Percentiles rank a stretch among this genome's conserved stretches.
Evolutionary conservation across 805 yeast species (phyloP).

Genomic region (Myxozyma nipponensis): DNA sequence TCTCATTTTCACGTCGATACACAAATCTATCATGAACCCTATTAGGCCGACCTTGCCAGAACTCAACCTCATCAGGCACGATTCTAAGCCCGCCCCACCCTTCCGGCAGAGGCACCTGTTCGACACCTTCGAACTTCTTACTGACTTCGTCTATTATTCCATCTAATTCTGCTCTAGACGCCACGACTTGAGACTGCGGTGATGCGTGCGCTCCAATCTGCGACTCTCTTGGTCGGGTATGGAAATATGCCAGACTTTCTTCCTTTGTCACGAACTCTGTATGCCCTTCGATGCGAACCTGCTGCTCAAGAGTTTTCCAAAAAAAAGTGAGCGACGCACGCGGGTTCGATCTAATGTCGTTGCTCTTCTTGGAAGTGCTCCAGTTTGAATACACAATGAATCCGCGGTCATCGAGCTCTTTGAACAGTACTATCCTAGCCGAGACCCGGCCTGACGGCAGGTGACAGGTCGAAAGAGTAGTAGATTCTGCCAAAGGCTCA

Average conservation of each 20-base stretch:
- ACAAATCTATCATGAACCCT: slow-evolving; percentile 82
- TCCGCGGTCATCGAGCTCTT: slow-evolving; percentile 77
- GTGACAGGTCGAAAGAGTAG: slow-evolving; percentile 82
- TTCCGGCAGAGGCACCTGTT: slow-evolving; percentile 81
- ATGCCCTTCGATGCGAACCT: slow-evolving; percentile 86
- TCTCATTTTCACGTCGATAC: slow-evolving; percentile 17
- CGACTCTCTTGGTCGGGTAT: slow-evolving; percentile 87
- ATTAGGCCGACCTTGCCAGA: slow-evolving; percentile 94
- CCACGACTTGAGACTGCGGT: slow-evolving; percentile 69
- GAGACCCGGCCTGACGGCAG: slow-evolving; percentile 90
- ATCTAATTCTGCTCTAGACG: slow-evolving; percentile 61
- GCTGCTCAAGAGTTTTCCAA: slow-evolving; percentile 89
- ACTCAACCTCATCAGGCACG: slow-evolving; percentile 85
- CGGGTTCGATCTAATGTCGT: slow-evolving; percentile 67
- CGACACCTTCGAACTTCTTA: slow-evolving; percentile 56
- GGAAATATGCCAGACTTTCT: slow-evolving; percentile 71
- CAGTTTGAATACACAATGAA: slow-evolving; percentile 88
- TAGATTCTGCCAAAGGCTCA: slow-evolving; percentile 62
- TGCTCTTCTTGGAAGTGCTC: slow-evolving; percentile 77
- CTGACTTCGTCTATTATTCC: slow-evolving; percentile 46
- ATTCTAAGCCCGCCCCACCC: slow-evolving; percentile 94
- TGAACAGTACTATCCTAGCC: slow-evolving; percentile 76
- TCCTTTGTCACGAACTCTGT: slow-evolving; percentile 71
- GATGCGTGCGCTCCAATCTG: slow-evolving; percentile 96
- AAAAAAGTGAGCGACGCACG: slow-evolving; percentile 82